Evolutionary conservation across 2,329 filamentous ascomycete species (phyloP), one percentile per base, ranked within the genome.

Genomic region (Nemania sp.): DNA sequence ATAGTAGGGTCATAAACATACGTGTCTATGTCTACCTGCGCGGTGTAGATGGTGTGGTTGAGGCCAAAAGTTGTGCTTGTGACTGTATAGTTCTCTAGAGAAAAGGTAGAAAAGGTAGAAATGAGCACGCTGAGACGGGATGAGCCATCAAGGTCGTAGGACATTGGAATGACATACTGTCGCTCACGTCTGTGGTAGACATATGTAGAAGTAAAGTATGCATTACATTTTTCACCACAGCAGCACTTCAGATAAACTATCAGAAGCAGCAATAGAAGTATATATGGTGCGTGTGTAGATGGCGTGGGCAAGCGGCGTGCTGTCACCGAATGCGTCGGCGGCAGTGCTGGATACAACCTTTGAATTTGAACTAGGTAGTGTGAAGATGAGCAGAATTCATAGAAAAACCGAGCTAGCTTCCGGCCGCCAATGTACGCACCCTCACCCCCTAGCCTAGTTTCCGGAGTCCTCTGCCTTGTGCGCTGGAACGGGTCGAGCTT

Each of bases 381-480:
- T 45, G 35, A 54, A 32, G 35, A 54, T 3, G 47, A 32, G 35
- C n/a, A 35, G 41, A 6, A 47, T 15, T 24, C 8, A 55, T 22
- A 13, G 15, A 35, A 54, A 32, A 15, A 15, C 1, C n/a, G 3
- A 20, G 24, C 20, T 64, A 29, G 29, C 22, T 41, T 32, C n/a
- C 52, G 61, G 41, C 29, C 26, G 26, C 49, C 35, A 54, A 54
- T 59, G 47, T 47, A 53, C 26, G 47, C 24, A 59, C 35, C 51
- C 52, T 54, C 55, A 15, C 26, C 27, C 29, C 29, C 18, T 13
- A 6, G 11, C 26, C 8, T 51, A 51, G 27, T 26, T 15, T 27
- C 29, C 55, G 32, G 26, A 15, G 24, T 38, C 11, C 51, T 26
- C 49, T 55, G 56, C 49, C 47, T 51, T 43, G n/a, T 60, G 7